These are phyloP conservation scores for Aspergillus conjunctus DNA, from an alignment of 495 filamentous ascomycete species.

Conservation along the genomic window DNA sequence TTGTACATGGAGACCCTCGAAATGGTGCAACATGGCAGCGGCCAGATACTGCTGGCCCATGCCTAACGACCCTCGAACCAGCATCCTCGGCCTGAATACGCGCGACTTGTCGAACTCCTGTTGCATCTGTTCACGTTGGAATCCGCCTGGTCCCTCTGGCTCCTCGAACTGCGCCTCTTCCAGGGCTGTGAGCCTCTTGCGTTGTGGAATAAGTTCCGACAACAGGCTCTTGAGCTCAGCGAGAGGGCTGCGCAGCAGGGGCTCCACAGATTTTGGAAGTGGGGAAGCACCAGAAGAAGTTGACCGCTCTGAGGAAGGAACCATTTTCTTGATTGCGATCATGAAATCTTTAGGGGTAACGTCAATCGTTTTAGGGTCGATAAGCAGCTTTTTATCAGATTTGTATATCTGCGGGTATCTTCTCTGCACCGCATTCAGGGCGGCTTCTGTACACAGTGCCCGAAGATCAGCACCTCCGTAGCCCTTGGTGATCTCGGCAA, in stretches of 20 bases:
- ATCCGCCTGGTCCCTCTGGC: constrained; percentile 74
- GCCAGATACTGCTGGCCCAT: constrained; percentile 96
- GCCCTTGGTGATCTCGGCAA: constrained; percentile 88
- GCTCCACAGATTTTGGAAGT: constrained; percentile 75
- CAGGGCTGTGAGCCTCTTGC: constrained; percentile 81
- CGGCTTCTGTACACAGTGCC: constrained; percentile 95
- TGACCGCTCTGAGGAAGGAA: constrained; percentile 90
- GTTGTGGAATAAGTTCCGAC: constrained; percentile 78
- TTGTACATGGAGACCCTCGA: constrained; percentile 93
- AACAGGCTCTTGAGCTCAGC: constrained; percentile 63
- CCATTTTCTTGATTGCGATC: constrained; percentile 91
- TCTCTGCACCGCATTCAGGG: constrained; percentile 94
- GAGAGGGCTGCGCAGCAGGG: constrained; percentile 74
- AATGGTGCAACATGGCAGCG: constrained; percentile 80
- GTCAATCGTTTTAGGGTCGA: constrained; percentile 79
- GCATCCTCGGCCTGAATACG: constrained; percentile 83
- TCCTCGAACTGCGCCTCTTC: constrained; percentile 96
- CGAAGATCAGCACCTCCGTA: constrained; percentile 95
- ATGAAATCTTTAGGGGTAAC: constrained; percentile 93
- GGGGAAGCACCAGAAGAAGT: constrained; percentile 78
- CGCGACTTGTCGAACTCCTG: constrained; percentile 89
- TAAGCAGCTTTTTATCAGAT: constrained; percentile 84
- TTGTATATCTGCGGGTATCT: constrained; percentile 95
- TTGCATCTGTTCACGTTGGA: constrained; percentile 80
- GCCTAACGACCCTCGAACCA: constrained; percentile 74